Evolutionary conservation across 768 basidiomycete genomes (phyloP).

Genomic region (Xerocomellus chrysenteron): DNA sequence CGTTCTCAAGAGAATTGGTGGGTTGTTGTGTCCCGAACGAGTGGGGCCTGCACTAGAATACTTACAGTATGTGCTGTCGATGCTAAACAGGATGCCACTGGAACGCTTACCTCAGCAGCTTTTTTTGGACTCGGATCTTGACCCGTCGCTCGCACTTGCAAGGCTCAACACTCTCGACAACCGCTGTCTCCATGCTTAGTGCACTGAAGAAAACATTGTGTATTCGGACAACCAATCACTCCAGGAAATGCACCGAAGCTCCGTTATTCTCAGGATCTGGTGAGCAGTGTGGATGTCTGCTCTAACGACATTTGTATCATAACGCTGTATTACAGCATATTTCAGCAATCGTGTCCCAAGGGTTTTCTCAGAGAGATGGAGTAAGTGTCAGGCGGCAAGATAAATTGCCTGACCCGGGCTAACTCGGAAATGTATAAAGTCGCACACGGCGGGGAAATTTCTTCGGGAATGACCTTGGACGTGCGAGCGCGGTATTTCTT

Average conservation of each 20-base stretch:
- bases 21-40: too few relatives aligned
- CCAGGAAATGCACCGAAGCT: not conserved
- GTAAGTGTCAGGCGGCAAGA: constrained; percentile 7
- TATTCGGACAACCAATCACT: not conserved
- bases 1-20: too few relatives aligned
- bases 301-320: not conserved
- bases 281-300: not conserved
- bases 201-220: constrained; percentile 9
- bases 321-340: constrained; percentile 20
- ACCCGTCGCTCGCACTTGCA: too few relatives aligned
- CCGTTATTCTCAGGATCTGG: constrained; percentile 26
- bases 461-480: constrained; percentile 9
- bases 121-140: too few relatives aligned
- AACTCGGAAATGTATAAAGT: constrained; percentile 8
- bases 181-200: constrained; percentile 8
- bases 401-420: not conserved
- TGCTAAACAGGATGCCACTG: too few relatives aligned
- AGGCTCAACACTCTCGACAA: not conserved
- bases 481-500: constrained; percentile 30
- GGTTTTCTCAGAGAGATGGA: constrained; percentile 22
- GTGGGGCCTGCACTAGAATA: too few relatives aligned
- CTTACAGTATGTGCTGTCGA: too few relatives aligned
- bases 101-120: too few relatives aligned
- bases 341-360: constrained; percentile 29
- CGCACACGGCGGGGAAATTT: constrained; percentile 24